Conservation (phyloP, 768 basidiomycete species). For the Amanita rubescens region DNA sequence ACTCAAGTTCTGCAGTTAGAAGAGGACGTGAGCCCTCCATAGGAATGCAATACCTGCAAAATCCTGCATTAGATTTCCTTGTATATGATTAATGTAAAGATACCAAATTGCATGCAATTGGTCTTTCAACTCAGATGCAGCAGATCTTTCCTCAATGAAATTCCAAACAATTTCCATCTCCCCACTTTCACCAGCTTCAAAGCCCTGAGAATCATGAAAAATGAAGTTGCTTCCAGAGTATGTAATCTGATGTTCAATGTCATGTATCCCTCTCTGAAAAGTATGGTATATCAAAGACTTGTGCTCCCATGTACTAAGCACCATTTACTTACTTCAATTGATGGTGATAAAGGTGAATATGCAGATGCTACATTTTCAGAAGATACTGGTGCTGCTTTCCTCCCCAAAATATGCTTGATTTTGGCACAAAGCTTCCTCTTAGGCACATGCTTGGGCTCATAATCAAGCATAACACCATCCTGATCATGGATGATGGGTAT, state of each 20-base stretch:
- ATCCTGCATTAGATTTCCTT: not conserved
- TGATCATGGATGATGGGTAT: constrained; percentile 15
- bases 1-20: not conserved
- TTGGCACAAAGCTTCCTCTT: no score
- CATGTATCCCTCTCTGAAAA: constrained; percentile 25
- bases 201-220: constrained; percentile 36
- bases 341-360: not conserved
- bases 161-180: constrained; percentile 22
- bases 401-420: no score
- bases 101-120: constrained; percentile 4
- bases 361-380: not conserved
- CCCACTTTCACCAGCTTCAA: constrained; percentile 26
- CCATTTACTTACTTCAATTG: not conserved
- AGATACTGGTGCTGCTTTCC: no score
- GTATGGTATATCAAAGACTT: not conserved
- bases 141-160: constrained; percentile 23
- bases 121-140: constrained; percentile 11
- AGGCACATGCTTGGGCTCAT: not conserved
- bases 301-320: not conserved
- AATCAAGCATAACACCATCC: not conserved
- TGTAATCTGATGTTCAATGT: constrained; percentile 23
- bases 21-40: not conserved
- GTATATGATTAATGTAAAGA: not conserved
- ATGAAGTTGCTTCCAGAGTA: constrained; percentile 27
- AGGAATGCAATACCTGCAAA: not conserved